phyloP scores from a whole-genome alignment of 805 yeast species.

The Zygosaccharomyces gambellarensis region DNA sequence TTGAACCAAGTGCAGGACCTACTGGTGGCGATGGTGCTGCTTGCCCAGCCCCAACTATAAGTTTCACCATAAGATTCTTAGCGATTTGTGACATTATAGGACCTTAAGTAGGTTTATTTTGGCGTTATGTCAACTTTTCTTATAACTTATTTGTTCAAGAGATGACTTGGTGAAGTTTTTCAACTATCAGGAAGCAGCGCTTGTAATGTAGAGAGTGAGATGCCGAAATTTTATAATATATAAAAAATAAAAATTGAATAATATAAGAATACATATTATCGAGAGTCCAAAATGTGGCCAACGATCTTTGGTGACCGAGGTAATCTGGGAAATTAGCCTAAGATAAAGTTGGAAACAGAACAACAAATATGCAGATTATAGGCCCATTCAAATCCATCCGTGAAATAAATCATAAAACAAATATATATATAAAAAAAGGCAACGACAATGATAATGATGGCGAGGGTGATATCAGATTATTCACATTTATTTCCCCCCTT shows the following conservation, averaged over 20 bases:
- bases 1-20: constrained; percentile 97
- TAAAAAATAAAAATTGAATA: neutral
- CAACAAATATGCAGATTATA: neutral
- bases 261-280: neutral
- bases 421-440: neutral
- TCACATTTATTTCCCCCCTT: constrained; percentile 26
- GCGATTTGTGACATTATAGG: constrained; percentile 35
- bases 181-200: neutral
- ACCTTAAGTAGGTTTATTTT: neutral
- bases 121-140: neutral
- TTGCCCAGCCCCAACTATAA: constrained; percentile 93
- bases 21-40: constrained; percentile 99
- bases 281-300: neutral
- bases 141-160: neutral
- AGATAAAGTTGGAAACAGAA: neutral
- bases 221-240: neutral
- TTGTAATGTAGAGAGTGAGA: neutral
- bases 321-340: neutral
- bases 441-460: neutral
- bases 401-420: neutral
- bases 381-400: neutral
- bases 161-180: neutral
- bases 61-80: constrained; percentile 71
- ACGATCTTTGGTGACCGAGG: neutral
- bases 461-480: neutral